Evolutionary conservation across 169 alveolate species (phyloP).

Genomic region (Plasmodium malariae): DNA sequence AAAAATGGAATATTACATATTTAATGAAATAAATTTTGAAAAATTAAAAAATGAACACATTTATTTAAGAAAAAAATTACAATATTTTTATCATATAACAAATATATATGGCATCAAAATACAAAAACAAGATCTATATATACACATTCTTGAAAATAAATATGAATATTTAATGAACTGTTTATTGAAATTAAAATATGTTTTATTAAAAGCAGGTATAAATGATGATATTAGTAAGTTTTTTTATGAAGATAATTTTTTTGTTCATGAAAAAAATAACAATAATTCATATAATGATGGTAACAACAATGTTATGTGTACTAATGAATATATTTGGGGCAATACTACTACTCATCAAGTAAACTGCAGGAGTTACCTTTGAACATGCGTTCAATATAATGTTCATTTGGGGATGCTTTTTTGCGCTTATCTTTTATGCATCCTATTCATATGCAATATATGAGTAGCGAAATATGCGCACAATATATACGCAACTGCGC

Average conservation of each 20-base stretch:
- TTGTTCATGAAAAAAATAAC: constrained; percentile 22
- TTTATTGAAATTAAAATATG: constrained; percentile 23
- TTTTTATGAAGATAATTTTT: constrained; percentile 34
- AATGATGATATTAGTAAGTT: constrained; percentile 2
- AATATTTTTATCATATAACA: constrained; percentile 22
- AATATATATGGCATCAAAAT: constrained; percentile 25
- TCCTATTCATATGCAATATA: too few species aligned
- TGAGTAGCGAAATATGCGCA: too few species aligned
- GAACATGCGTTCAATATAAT: not conserved
- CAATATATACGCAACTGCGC: too few species aligned
- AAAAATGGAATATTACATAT: not conserved
- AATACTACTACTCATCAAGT: not conserved
- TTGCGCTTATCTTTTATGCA: too few species aligned
- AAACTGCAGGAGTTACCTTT: not conserved
- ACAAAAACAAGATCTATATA: constrained; percentile 31
- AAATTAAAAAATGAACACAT: constrained; percentile 11
- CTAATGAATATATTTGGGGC: too few species aligned
- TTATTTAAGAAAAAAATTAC: constrained; percentile 20
- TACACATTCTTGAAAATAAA: constrained; percentile 10
- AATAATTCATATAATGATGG: too few species aligned
- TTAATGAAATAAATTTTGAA: constrained; percentile 21
- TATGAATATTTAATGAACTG: constrained; percentile 46
- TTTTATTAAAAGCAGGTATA: constrained; percentile 11
- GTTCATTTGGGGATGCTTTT: too few species aligned
- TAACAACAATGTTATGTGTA: not conserved